Percentiles rank a stretch among this genome's conserved stretches.
Conservation (phyloP, 306 rosid species). For the Quercus glauca region DNA sequence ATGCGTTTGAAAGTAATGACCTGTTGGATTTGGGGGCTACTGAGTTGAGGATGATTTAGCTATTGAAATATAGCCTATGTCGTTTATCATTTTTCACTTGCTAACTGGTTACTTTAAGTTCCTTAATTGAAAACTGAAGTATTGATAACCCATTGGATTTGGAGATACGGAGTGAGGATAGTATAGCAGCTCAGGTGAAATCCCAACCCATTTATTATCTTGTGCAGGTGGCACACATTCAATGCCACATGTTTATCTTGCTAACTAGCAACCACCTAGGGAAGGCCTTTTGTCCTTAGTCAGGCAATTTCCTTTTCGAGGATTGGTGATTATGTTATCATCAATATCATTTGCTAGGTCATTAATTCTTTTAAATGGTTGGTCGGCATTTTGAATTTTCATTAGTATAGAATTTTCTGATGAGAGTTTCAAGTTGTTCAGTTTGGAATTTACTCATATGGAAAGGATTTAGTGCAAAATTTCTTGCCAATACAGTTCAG, state of each 20-base stretch:
- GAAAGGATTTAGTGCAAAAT: background rate
- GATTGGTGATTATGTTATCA: background rate
- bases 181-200: background rate
- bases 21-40: slow-evolving; percentile 7
- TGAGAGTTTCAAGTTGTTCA: background rate
- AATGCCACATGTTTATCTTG: background rate
- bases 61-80: background rate
- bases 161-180: background rate
- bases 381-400: background rate
- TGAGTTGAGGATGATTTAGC: background rate
- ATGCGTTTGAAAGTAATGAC: background rate
- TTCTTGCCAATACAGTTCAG: background rate
- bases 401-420: background rate
- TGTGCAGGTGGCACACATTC: background rate
- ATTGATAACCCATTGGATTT: background rate
- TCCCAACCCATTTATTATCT: background rate
- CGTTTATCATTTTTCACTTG: background rate
- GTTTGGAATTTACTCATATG: background rate
- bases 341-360: background rate
- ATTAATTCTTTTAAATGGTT: background rate
- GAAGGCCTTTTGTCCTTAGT: background rate
- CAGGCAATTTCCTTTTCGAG: background rate
- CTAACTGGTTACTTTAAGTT: background rate
- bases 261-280: background rate
- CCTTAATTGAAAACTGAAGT: background rate